Percentiles rank a stretch among this genome's conserved stretches.
Conservation (phyloP, 495 filamentous ascomycete species). For the Aspergillus nidulans region DNA sequence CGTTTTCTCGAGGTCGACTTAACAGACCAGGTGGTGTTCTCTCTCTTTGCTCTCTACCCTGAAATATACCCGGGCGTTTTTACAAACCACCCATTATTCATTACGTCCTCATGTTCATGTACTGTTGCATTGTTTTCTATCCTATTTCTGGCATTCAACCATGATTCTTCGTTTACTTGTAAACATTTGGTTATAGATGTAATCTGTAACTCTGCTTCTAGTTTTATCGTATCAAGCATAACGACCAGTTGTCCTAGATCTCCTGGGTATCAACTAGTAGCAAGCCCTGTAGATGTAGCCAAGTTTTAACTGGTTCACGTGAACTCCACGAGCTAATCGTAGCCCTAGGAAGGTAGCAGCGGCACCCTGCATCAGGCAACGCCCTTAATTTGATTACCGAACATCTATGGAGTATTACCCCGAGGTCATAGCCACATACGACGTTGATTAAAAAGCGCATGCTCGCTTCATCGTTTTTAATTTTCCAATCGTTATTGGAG, state of each 20-base stretch:
- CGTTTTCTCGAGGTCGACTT: constrained; percentile 24
- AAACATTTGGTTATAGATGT: background rate
- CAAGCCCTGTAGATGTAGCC: background rate
- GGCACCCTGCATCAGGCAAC: constrained; percentile 3
- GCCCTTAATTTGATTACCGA: background rate
- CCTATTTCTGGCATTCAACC: background rate
- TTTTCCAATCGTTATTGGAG: too few species aligned
- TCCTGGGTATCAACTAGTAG: background rate
- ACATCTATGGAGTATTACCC: background rate
- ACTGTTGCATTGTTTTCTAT: background rate
- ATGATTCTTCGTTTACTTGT: background rate
- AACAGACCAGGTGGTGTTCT: constrained; percentile 25
- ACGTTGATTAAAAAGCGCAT: background rate
- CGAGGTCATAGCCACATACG: background rate
- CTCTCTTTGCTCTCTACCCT: constrained; percentile 19
- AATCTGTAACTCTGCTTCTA: background rate
- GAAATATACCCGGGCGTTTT: constrained; percentile 29
- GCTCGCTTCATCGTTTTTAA: background rate
- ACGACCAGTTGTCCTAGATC: background rate
- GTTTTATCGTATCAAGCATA: background rate
- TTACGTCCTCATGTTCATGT: constrained; percentile 7
- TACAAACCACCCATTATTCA: background rate
- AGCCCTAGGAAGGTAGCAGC: background rate
- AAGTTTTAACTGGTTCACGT: background rate
- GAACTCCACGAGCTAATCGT: background rate